phyloP scores from a whole-genome alignment of 179 eudicot species.

The Heliamphora pulchella region DNA sequence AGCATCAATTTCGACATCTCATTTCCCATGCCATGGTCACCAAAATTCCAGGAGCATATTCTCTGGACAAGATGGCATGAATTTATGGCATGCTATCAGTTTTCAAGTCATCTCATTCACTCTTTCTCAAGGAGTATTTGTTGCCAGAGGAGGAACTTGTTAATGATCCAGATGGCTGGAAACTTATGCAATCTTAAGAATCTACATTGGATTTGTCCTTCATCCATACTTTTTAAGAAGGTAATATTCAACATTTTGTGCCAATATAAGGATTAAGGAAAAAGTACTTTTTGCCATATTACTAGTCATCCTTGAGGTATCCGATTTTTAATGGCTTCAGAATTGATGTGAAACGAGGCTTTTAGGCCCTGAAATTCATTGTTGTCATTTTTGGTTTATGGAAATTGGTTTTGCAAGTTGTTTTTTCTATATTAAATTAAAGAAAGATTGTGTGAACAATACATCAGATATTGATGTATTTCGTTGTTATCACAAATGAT shows the following conservation, averaged over 20 bases:
- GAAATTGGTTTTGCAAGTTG: background rate
- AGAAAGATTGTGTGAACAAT: too few species aligned
- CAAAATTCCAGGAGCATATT: background rate
- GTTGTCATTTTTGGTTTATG: background rate
- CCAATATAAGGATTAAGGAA: background rate
- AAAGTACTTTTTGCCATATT: background rate
- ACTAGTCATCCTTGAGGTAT: background rate
- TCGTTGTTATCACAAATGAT: background rate
- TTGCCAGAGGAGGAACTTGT: conserved; percentile 26
- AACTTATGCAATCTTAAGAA: conserved; percentile 25
- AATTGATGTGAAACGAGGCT: background rate
- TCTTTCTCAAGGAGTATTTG: conserved; percentile 26
- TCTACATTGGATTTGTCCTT: conserved; percentile 14
- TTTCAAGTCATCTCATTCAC: conserved; percentile 35
- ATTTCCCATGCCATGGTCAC: background rate
- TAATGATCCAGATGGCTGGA: conserved; percentile 23
- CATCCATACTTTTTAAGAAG: conserved; percentile 29
- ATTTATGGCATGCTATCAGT: conserved; percentile 44
- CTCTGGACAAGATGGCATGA: conserved; percentile 25
- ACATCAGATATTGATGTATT: background rate
- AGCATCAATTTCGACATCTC: background rate
- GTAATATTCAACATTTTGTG: conserved; percentile 20
- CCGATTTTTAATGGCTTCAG: background rate
- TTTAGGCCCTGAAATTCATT: background rate
- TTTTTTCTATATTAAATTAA: background rate